These are phyloP conservation scores for Periglandula ipomoeae DNA, from an alignment of 2,329 filamentous ascomycete species.

Conservation along the genomic window DNA sequence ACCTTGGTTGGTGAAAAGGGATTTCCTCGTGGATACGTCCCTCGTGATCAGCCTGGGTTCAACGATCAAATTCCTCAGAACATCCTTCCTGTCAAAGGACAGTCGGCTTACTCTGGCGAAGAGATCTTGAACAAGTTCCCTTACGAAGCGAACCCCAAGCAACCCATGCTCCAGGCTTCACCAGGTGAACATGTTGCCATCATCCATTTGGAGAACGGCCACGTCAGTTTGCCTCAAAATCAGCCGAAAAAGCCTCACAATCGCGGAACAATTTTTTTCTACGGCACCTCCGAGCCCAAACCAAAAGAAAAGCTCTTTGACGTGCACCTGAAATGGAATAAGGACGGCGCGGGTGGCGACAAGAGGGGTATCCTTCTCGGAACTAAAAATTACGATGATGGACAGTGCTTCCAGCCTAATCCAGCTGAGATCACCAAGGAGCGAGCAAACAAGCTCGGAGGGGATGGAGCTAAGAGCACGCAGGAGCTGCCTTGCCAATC, in stretches of 20 bases:
- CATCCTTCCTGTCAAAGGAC: slow-evolving; percentile 51
- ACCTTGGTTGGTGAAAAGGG: slow-evolving; percentile 62
- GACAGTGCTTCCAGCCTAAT: slow-evolving; percentile 79
- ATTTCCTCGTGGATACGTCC: slow-evolving; percentile 62
- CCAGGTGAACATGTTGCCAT: slow-evolving; percentile 58
- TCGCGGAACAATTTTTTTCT: slow-evolving; percentile 65
- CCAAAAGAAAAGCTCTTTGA: slow-evolving; percentile 42
- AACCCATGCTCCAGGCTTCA: slow-evolving; percentile 51
- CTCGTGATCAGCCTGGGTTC: slow-evolving; percentile 46
- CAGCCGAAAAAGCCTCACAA: slow-evolving; percentile 53
- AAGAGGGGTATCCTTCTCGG: slow-evolving; percentile 66
- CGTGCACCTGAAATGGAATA: slow-evolving; percentile 71
- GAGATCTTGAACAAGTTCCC: slow-evolving; percentile 39
- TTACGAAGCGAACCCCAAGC: slow-evolving; percentile 33
- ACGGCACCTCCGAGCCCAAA: slow-evolving; percentile 56
- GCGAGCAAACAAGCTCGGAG: slow-evolving; percentile 49
- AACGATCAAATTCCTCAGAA: slow-evolving; percentile 50
- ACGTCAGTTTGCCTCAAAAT: slow-evolving; percentile 53
- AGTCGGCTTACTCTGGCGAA: slow-evolving; percentile 54
- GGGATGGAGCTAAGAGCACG: slow-evolving; percentile 43
- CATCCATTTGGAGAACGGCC: slow-evolving; percentile 66
- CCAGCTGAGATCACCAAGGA: slow-evolving; percentile 42
- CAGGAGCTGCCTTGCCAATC: slow-evolving; percentile 70
- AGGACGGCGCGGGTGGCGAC: slow-evolving; percentile 72
- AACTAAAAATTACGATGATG: slow-evolving; percentile 78